Evolutionary conservation across 2,329 filamentous ascomycete species (phyloP).

Genomic region (Fusarium sp.): DNA sequence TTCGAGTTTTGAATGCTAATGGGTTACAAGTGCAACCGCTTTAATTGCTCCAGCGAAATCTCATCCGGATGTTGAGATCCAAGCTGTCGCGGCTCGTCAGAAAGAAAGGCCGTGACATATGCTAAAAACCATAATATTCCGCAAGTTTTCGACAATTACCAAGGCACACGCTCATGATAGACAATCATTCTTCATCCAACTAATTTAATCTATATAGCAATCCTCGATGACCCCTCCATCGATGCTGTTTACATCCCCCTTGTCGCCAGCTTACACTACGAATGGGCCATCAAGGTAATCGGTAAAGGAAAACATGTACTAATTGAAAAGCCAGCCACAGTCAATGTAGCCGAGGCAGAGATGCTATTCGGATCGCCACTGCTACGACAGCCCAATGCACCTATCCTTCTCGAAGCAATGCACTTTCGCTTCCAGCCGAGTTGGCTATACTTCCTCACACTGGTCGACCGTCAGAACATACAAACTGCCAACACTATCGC

Average conservation of each 20-base stretch:
- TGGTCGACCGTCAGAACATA: not conserved
- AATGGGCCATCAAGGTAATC: not conserved
- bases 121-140: not conserved
- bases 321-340: not conserved
- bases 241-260: not conserved
- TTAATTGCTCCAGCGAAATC: not conserved
- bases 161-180: not conserved
- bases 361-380: not conserved
- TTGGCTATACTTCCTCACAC: not conserved
- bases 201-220: not conserved
- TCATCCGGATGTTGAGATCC: not conserved
- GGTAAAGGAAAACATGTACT: not conserved
- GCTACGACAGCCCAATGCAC: not conserved
- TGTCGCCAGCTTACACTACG: not conserved
- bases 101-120: not conserved
- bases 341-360: not conserved
- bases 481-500: rapidly evolving
- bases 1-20: no score
- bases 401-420: not conserved
- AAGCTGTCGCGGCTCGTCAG: not conserved
- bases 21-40: not conserved
- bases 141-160: not conserved
- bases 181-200: rapidly evolving
- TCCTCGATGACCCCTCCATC: not conserved
- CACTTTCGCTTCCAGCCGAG: not conserved